Conservation (phyloP, 2,329 filamentous ascomycete genomes). For the Ophiocordyceps australis region DNA sequence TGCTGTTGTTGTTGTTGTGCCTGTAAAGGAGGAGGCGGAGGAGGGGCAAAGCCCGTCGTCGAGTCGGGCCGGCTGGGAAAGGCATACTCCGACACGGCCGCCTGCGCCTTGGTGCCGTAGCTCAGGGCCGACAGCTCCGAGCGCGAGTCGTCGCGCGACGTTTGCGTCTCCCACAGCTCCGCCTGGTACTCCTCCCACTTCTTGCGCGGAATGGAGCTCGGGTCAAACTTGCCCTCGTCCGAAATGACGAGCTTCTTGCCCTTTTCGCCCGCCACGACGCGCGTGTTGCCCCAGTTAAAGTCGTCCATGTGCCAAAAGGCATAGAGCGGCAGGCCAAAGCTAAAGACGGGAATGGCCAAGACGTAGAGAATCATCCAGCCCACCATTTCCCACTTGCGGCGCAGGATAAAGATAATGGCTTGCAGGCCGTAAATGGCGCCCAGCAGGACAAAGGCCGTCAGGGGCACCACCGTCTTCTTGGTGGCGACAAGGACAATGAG, state of each 20-base stretch:
- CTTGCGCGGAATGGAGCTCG: slow-evolving; percentile 82
- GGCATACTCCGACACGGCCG: slow-evolving; percentile 51
- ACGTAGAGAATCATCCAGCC: slow-evolving; percentile 98
- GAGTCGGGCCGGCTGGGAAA: slow-evolving; percentile 40
- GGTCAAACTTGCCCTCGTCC: slow-evolving; percentile 97
- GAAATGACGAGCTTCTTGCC: slow-evolving; percentile 85
- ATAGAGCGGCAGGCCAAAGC: slow-evolving; percentile 77
- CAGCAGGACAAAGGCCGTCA: slow-evolving; percentile 78
- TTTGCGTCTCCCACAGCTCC: slow-evolving; percentile 93
- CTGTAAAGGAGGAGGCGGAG: too few relatives aligned
- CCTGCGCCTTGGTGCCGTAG: slow-evolving; percentile 72
- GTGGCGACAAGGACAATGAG: slow-evolving; percentile 57
- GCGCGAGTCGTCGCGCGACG: slow-evolving; percentile 57
- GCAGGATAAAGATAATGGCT: slow-evolving; percentile 88
- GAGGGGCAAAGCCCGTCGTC: slow-evolving; percentile 24
- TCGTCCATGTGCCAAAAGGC: slow-evolving; percentile 99
- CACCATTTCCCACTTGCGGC: slow-evolving; percentile 98
- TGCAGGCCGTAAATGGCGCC: slow-evolving; percentile 96
- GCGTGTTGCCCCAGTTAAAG: slow-evolving; percentile 98
- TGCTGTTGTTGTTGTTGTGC: too few relatives aligned
- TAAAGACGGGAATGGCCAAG: slow-evolving; percentile 78
- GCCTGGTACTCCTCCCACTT: slow-evolving; percentile 99
- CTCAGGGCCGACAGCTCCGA: slow-evolving; percentile 89
- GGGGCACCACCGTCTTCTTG: slow-evolving; percentile 48
- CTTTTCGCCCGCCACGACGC: slow-evolving; percentile 86